Evolutionary conservation across 2,329 filamentous ascomycete species (phyloP).

Genomic region (Sporothrix brunneoviolacea): DNA sequence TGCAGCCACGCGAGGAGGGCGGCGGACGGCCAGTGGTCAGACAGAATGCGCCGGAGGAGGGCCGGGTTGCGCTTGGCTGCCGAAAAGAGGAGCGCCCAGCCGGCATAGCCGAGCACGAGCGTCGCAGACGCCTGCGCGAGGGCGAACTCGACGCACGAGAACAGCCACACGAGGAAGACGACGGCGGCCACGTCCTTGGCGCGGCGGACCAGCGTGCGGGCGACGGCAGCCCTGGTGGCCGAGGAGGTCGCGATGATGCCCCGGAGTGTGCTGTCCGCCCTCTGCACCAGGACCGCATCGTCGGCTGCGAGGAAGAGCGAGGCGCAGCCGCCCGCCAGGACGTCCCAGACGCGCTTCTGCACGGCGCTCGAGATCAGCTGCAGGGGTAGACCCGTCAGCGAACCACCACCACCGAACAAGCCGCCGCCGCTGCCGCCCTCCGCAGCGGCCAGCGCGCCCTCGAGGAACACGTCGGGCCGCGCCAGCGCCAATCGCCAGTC

Average conservation of each 20-base stretch:
- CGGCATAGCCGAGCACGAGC: slow-evolving; percentile 23
- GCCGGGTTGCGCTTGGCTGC: slow-evolving; percentile 12
- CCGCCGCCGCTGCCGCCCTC: slow-evolving; percentile 13
- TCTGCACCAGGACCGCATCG: neutral
- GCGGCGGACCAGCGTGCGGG: neutral
- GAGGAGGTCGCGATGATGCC: no score
- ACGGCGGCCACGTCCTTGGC: slow-evolving; percentile 10
- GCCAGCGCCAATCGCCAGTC: slow-evolving; percentile 31
- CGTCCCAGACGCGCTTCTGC: slow-evolving; percentile 19
- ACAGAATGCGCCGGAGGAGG: slow-evolving; percentile 14
- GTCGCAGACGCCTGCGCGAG: slow-evolving; percentile 25
- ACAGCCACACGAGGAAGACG: slow-evolving; percentile 21
- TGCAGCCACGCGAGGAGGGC: slow-evolving; percentile 13
- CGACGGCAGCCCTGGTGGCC: no score
- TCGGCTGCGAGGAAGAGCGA: slow-evolving; percentile 8
- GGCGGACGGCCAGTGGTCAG: slow-evolving; percentile 10
- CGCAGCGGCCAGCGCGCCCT: slow-evolving; percentile 18
- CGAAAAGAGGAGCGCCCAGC: slow-evolving; percentile 14
- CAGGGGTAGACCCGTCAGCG: neutral
- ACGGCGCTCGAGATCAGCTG: slow-evolving; percentile 4
- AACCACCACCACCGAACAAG: no score
- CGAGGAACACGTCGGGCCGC: slow-evolving; percentile 30
- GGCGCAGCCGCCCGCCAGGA: slow-evolving; percentile 9
- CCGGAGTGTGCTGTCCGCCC: neutral
- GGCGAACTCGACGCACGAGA: slow-evolving; percentile 25